Evolutionary conservation across 2,329 filamentous ascomycete species (phyloP), one percentile per base, ranked within the genome.

Genomic region (Fusarium guadeloupense): DNA sequence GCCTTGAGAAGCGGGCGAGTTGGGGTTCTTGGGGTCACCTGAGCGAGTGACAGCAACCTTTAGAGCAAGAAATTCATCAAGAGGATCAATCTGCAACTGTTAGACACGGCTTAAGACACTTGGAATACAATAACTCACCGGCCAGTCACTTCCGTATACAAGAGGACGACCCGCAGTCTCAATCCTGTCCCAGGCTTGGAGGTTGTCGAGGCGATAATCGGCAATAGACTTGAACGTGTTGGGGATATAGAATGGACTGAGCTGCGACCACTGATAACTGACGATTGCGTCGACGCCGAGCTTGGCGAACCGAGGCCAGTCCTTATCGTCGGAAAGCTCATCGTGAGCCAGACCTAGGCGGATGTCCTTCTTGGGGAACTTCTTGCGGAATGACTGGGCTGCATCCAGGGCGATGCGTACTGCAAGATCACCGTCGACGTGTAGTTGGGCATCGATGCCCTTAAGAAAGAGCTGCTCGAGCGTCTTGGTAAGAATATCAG

Each of bases 121-220:
- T 21, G n/a, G 20, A 2, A 14, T 12, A 13, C 5, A 2, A 9
- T 6, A 6, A 59, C 68, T 65, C 48, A 70, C 69, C 16, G 69
- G 69, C 67, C 69, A 71, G 33, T 71, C 69, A 14, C 68, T 70
- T 19, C 69, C 69, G 6, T 71, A 68, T 5, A 68, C 35, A 25
- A 67, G 45, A 38, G 53, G 54, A 2, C 65, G 59, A 16, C 65
- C 65, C 2, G 49, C 51, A 14, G 59, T 35, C 13, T 64, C 59
- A 6, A 69, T 55, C 4, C 66, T 33, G 6, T 54, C 61, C 52
- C 62, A 69, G 0, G 69, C 63, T 6, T 71, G 60, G 2, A 84
- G 45, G 21, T 70, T 62, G 9, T 59, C 41, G 13, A 54, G 35
- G 0, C 69, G 69, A 5, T 69, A 54, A 5, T 57, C 40, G 5